phyloP scores from a whole-genome alignment of 495 filamentous ascomycete genomes.

The Diplogelasinospora grovesii region DNA sequence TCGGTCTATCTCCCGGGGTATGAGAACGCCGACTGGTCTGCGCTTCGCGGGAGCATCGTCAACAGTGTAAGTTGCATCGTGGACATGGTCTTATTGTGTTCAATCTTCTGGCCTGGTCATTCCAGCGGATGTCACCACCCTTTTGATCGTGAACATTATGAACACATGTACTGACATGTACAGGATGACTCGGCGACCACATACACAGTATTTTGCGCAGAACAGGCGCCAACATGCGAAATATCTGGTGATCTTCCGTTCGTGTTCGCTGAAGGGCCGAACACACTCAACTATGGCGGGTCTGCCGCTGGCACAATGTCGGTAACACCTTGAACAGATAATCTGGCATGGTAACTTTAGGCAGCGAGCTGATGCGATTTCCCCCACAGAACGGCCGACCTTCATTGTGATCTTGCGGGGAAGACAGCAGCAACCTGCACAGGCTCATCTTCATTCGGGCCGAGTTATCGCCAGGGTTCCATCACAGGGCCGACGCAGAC shows the following conservation, averaged over 20 bases:
- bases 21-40: conserved; percentile 19
- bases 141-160: too few species aligned
- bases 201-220: conserved; percentile 37
- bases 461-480: conserved; percentile 19
- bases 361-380: too few species aligned
- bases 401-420: conserved; percentile 26
- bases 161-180: background rate
- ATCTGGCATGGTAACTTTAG: too few species aligned
- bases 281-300: conserved; percentile 23
- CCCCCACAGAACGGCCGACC: conserved; percentile 24
- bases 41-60: conserved; percentile 31
- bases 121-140: too few species aligned
- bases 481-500: conserved; percentile 27
- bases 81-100: background rate
- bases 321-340: too few species aligned
- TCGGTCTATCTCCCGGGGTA: conserved; percentile 32
- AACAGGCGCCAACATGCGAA: conserved; percentile 17
- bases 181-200: conserved; percentile 26
- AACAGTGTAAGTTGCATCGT: conserved; percentile 20
- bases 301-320: conserved; percentile 24
- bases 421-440: conserved; percentile 33
- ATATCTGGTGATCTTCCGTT: conserved; percentile 29
- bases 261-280: conserved; percentile 31
- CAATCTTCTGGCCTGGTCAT: background rate
- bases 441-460: conserved; percentile 25